phyloP scores from a whole-genome alignment of 768 basidiomycete genomes.

The Termitomyces sp. region DNA sequence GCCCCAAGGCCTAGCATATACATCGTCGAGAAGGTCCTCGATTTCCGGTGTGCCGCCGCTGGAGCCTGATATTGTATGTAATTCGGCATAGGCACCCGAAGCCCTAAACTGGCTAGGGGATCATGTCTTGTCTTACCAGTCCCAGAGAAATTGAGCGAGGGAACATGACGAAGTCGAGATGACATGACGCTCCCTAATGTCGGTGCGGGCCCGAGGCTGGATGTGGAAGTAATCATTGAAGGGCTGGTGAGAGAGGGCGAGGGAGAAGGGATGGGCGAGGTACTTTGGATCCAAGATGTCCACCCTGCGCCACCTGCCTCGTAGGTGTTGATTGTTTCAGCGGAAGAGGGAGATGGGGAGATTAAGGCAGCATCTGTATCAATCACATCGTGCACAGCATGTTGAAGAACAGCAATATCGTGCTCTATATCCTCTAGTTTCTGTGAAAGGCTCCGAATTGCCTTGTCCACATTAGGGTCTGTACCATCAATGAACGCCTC shows the following conservation, averaged over 20 bases:
- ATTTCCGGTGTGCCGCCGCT: conserved; percentile 20
- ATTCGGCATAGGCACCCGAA: conserved; percentile 58
- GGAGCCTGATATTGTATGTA: conserved; percentile 18
- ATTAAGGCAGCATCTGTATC: conserved; percentile 21
- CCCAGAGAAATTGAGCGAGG: conserved; percentile 28
- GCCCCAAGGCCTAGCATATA: conserved; percentile 58
- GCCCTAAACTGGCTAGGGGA: conserved; percentile 38
- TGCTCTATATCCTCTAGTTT: conserved; percentile 74
- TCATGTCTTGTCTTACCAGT: conserved; percentile 18
- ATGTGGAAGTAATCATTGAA: conserved; percentile 21
- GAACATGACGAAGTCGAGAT: conserved; percentile 43
- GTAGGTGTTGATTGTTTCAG: neutral
- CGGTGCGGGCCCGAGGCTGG: conserved; percentile 28
- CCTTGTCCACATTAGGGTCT: conserved; percentile 39
- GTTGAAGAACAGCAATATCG: conserved; percentile 68
- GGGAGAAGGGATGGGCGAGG: neutral
- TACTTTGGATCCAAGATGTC: conserved; percentile 49
- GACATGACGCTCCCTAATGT: conserved; percentile 74
- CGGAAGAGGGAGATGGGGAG: conserved; percentile 1
- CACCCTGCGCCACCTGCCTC: conserved; percentile 37
- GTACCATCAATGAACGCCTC: conserved; percentile 49
- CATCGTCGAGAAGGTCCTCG: conserved; percentile 54
- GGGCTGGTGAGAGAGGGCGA: conserved; percentile 12
- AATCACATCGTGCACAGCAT: conserved; percentile 35
- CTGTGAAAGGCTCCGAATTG: conserved; percentile 38